Conservation (phyloP, 23 red algal species). For the Gracilaria gracilis region DNA sequence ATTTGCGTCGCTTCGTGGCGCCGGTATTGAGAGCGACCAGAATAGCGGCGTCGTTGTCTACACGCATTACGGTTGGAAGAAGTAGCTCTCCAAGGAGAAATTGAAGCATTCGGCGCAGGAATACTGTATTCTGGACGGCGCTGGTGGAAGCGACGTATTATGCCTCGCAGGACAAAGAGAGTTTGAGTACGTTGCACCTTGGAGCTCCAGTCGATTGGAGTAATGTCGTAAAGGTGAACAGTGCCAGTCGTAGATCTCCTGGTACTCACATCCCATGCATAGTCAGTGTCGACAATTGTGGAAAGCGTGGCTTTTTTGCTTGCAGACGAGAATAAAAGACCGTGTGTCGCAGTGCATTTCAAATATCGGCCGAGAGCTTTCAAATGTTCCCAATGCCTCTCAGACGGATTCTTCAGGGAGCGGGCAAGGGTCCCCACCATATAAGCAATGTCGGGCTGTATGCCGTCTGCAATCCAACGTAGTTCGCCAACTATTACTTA, state of each 20-base stretch:
- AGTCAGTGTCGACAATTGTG: neutral
- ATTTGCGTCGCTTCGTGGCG: constrained; percentile 12
- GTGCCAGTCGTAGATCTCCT: neutral
- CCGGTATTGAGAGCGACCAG: neutral
- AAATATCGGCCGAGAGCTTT: neutral
- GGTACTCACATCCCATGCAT: neutral
- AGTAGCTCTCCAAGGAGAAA: neutral
- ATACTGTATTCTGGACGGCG: neutral
- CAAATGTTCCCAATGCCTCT: neutral
- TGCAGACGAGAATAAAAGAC: neutral
- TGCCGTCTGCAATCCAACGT: constrained; percentile 18
- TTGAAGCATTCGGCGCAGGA: neutral
- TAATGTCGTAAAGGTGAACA: neutral
- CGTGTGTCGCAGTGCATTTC: neutral
- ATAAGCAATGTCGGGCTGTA: constrained; percentile 21
- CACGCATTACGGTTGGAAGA: neutral
- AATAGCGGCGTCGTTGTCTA: constrained; percentile 40
- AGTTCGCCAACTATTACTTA: constrained; percentile 2
- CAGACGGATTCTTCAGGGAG: neutral
- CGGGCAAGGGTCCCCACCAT: constrained; percentile 3
- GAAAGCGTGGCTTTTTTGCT: neutral
- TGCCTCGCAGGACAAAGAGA: neutral
- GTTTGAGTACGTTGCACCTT: neutral
- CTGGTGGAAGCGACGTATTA: constrained; percentile 14
- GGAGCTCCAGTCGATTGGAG: neutral